Evolutionary conservation across 2,329 filamentous ascomycete genomes (phyloP).

Genomic region (Hypoxylon sp.): DNA sequence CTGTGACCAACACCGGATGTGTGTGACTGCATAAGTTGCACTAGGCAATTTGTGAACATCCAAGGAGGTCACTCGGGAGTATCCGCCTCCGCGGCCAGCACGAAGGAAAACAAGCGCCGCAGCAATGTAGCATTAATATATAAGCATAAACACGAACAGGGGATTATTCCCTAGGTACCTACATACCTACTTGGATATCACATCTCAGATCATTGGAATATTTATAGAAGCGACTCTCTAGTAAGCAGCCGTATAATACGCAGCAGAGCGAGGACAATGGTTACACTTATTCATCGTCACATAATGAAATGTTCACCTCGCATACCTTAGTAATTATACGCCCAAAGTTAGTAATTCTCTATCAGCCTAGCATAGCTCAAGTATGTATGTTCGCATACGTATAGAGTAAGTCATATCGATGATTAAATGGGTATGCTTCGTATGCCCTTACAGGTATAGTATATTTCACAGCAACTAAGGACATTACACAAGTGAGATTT

Average conservation of each 20-base stretch:
- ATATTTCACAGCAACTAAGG: not conserved
- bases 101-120: slow-evolving; percentile 36
- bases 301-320: not conserved
- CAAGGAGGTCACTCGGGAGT: slow-evolving; percentile 45
- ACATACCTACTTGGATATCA: slow-evolving; percentile 6
- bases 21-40: slow-evolving; percentile 51
- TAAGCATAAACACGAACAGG: slow-evolving; percentile 12
- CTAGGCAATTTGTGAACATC: slow-evolving; percentile 43
- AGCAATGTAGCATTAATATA: slow-evolving; percentile 27
- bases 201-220: slow-evolving; percentile 25
- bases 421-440: no score
- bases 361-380: no score
- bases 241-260: slow-evolving; percentile 12
- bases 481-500: not conserved
- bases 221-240: slow-evolving; percentile 29
- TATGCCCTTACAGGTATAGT: not conserved
- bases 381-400: no score
- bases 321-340: not conserved
- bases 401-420: no score
- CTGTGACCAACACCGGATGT: slow-evolving; percentile 51
- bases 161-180: slow-evolving; percentile 6
- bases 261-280: not conserved
- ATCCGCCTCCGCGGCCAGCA: slow-evolving; percentile 45
- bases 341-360: not conserved
- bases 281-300: not conserved